Conservation (phyloP, 371 early-diverging fungal species). For the Mortierella sp. region DNA sequence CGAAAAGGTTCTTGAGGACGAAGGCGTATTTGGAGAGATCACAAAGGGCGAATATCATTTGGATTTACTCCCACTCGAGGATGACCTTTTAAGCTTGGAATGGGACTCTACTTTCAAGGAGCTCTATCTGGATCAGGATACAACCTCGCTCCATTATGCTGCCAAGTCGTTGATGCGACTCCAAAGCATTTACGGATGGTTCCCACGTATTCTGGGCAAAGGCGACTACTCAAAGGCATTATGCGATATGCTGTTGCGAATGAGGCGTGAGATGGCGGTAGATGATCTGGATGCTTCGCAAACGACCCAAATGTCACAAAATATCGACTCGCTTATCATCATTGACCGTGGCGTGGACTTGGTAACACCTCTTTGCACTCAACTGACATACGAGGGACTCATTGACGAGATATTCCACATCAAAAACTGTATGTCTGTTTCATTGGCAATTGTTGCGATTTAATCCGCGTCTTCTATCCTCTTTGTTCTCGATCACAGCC, state of each 20-base stretch:
- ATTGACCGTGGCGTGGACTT: slow-evolving; percentile 92
- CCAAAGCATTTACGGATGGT: slow-evolving; percentile 85
- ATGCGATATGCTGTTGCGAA: slow-evolving; percentile 82
- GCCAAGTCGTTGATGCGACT: slow-evolving; percentile 89
- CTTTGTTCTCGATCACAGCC: not conserved
- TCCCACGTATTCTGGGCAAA: slow-evolving; percentile 91
- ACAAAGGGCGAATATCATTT: slow-evolving; percentile 87
- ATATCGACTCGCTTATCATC: slow-evolving; percentile 89
- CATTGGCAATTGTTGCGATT: not conserved
- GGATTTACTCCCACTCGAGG: slow-evolving; percentile 91
- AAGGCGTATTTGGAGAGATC: slow-evolving; percentile 90
- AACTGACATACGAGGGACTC: slow-evolving; percentile 94
- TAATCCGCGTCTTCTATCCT: not conserved
- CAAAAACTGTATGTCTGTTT: slow-evolving; percentile 59
- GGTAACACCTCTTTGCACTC: slow-evolving; percentile 91
- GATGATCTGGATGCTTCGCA: slow-evolving; percentile 60
- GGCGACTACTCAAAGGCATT: slow-evolving; percentile 85
- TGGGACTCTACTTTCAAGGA: slow-evolving; percentile 82
- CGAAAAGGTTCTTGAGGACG: slow-evolving; percentile 89
- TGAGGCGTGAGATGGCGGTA: slow-evolving; percentile 82
- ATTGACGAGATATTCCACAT: slow-evolving; percentile 86
- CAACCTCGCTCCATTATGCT: slow-evolving; percentile 79
- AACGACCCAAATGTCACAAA: slow-evolving; percentile 69
- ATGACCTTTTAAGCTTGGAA: slow-evolving; percentile 92
- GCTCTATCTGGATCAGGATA: slow-evolving; percentile 84